phyloP scores from a whole-genome alignment of 805 yeast genomes.

The Sugiyamaella americana region DNA sequence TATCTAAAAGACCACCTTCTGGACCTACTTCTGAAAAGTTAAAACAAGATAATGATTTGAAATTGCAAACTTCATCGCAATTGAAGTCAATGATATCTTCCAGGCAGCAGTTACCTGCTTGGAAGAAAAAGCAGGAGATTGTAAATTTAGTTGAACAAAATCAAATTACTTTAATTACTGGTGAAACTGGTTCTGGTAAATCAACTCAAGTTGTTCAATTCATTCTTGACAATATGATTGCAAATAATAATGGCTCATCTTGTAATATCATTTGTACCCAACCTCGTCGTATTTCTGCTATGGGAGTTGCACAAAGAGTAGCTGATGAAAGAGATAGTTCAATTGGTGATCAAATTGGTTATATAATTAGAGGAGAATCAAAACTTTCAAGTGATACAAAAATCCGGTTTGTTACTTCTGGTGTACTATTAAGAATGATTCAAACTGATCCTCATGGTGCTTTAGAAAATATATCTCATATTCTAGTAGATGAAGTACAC shows the following conservation, averaged over 20 bases:
- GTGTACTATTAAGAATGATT: conserved; percentile 80
- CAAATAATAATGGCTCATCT: conserved; percentile 38
- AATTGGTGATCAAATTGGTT: conserved; percentile 78
- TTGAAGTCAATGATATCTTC: conserved; percentile 38
- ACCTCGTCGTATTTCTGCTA: conserved; percentile 92
- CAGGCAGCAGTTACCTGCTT: conserved; percentile 73
- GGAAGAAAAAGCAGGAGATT: conserved; percentile 57
- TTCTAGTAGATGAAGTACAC: conserved; percentile 93
- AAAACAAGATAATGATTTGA: conserved; percentile 32
- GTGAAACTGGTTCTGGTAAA: conserved; percentile 97
- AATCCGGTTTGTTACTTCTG: conserved; percentile 85
- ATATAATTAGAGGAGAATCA: conserved; percentile 84
- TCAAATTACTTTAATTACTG: conserved; percentile 74
- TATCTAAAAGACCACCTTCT: conserved; percentile 2
- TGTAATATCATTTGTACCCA: conserved; percentile 78
- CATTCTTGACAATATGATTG: conserved; percentile 57
- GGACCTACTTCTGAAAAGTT: conserved; percentile 32
- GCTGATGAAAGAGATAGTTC: conserved; percentile 67
- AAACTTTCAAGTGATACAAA: conserved; percentile 55
- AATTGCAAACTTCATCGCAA: conserved; percentile 23
- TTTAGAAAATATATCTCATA: conserved; percentile 47
- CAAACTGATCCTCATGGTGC: conserved; percentile 45
- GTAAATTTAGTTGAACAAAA: conserved; percentile 50
- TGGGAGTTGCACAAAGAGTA: conserved; percentile 89
- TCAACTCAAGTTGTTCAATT: conserved; percentile 94